phyloP scores from a whole-genome alignment of 2,329 filamentous ascomycete species.

The Botryotinia convoluta region DNA sequence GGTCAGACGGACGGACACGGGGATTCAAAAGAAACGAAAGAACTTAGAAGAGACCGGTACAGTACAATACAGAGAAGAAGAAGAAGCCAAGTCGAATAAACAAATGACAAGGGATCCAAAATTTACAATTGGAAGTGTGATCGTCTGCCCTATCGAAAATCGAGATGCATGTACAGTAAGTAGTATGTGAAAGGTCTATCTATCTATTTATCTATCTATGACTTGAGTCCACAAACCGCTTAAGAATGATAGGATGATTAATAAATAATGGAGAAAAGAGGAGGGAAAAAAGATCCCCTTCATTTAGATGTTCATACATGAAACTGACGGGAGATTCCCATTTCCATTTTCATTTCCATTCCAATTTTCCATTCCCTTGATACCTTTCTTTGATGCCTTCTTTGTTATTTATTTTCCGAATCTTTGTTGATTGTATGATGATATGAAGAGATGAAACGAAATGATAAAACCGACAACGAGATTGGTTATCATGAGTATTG shows the following conservation, averaged over 20 bases:
- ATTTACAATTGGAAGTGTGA: not conserved
- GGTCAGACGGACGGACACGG: not conserved
- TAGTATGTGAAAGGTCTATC: not conserved
- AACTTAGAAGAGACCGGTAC: not conserved
- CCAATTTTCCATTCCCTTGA: not conserved
- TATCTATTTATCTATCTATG: not conserved
- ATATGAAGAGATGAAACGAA: not conserved
- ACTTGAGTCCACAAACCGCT: not conserved
- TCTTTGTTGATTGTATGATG: constrained; percentile 4
- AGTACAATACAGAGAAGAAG: not conserved
- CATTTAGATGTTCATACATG: not conserved
- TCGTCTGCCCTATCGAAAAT: constrained; percentile 16
- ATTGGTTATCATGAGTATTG: not conserved
- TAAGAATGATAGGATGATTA: not conserved
- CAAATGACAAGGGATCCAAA: not conserved
- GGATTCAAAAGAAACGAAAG: not conserved
- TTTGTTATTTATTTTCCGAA: not conserved
- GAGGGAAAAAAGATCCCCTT: not conserved
- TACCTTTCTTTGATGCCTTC: not conserved
- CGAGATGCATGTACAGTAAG: not conserved
- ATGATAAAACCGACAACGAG: not conserved
- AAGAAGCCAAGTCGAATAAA: not conserved
- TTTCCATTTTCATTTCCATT: not conserved
- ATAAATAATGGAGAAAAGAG: not conserved
- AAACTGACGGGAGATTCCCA: not conserved